A percentile compares a stretch with the other conserved stretches of the same genome.
Evolutionary conservation across 2,329 filamentous ascomycete genomes (phyloP).

Genomic region (Fusarium albosuccineum): DNA sequence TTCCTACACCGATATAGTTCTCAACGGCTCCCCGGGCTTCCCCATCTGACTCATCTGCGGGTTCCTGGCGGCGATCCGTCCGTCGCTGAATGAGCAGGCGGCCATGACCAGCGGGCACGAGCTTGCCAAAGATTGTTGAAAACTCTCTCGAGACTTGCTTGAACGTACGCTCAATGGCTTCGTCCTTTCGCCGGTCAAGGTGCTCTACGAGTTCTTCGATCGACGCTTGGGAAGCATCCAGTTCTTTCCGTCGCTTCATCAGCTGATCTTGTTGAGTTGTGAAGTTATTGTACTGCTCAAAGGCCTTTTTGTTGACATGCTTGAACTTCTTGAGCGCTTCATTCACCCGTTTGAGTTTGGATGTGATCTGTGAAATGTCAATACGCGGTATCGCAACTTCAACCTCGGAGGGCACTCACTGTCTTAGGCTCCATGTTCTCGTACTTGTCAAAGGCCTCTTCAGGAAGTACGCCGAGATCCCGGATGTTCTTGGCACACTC

Average conservation of each 20-base stretch:
- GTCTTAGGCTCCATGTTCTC: constrained; percentile 83
- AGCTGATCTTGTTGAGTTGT: constrained; percentile 91
- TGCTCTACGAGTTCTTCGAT: constrained; percentile 95
- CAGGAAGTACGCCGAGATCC: constrained; percentile 90
- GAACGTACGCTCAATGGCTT: constrained; percentile 98
- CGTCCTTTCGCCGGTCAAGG: constrained; percentile 94
- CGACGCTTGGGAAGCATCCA: constrained; percentile 86
- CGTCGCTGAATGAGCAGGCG: constrained; percentile 93
- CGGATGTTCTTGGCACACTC: constrained; percentile 92
- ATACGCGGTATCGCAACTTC: neutral
- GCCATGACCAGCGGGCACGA: constrained; percentile 93
- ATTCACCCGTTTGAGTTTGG: constrained; percentile 88
- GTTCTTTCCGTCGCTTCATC: constrained; percentile 84
- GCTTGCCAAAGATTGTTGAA: constrained; percentile 90
- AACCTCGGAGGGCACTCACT: constrained; percentile 61
- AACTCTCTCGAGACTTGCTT: constrained; percentile 97
- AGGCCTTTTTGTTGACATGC: constrained; percentile 99
- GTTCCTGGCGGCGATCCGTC: constrained; percentile 76
- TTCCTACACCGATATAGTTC: constrained; percentile 96
- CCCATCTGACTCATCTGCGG: constrained; percentile 71
- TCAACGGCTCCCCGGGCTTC: constrained; percentile 82
- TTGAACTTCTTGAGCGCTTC: constrained; percentile 96
- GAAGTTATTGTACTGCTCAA: constrained; percentile 98
- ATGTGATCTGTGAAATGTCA: constrained; percentile 61
- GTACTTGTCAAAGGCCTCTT: constrained; percentile 94